Evolutionary conservation across 148 eudicot genomes (phyloP), one percentile per base, ranked within the genome.

Genomic region (Vaccinium corymbosum): DNA sequence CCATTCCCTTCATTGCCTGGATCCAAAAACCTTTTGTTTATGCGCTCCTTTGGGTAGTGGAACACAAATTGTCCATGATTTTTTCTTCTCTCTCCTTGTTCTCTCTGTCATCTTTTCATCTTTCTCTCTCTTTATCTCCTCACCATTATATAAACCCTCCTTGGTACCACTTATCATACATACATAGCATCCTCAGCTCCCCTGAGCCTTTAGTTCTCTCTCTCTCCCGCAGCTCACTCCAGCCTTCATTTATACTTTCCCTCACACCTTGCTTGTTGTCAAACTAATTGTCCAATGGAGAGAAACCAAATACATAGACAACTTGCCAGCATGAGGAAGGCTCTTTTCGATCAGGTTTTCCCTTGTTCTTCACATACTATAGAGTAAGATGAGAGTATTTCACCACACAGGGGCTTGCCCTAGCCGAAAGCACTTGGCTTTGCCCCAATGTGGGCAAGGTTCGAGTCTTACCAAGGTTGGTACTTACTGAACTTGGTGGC

Each of bases 281-380:
- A 62, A 75, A 76, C 14, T 68, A 59, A 52, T 79, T 53, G 59
- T 79, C 55, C 52, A 51, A 94, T 94, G 92, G 93, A 92, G 73
- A 89, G 92, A 90, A 92, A 88, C 85, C 95, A 92, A 66, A 27
- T 89, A 86, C 95, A 90, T 82, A 83, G 98, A 79, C 99, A 92
- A 82, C 91, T 92, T 89, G 90, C 93, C 72, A 93, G 86, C 87
- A 92, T 93, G 92, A 93, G 94, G 84, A 91, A 95, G 79, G 90
- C 98, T 75, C 93, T 97, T 86, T 94, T 97, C 85, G 97, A 95
- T 90, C 98, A 97, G 98, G 99, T 97, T 81, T 64, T 56, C 25
- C 52, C 74, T 7, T 38, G 27, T 49, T 46, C 72, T 82, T 20
- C 38, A 12, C 13, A 55, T 16, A 17, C 2, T 68, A 35, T 19